Base-by-base conservation (phyloP, 2,329 filamentous ascomycete genomes). In the Fusarium brevicatenulatum region DNA sequence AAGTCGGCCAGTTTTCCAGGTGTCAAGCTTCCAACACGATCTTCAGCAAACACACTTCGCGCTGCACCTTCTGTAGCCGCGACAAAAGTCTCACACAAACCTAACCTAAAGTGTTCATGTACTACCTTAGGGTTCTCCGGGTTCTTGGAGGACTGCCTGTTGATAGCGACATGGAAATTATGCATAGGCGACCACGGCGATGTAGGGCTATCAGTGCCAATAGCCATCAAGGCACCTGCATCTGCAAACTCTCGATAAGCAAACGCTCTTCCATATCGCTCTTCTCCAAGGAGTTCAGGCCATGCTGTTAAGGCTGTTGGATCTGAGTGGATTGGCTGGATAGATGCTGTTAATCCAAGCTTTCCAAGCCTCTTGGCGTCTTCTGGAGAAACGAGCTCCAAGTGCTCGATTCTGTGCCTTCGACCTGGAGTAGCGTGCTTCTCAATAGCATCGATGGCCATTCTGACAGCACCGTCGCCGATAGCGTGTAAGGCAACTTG, bases 401-500 rank as follows among this genome's bases (percentile, higher is more conserved):
- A 80, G 73, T 91, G 90, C 80, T 91, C 89, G 74, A 91, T 89
- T 32, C 90, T 85, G 66, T 90, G 90, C 8, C 90, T 83, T 30
- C 85, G 82, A 2, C 81, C 82, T 0, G 85, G 83, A 53, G 75
- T 80, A 0, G 78, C 80, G 46, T 79, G 78, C 63, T 73, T 80
- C 40, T 79, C 86, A 19, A 91, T 82, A 0, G 83, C 83, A 72
- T 91, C 86, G 47, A 91, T 83, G 6, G 88, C 89, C 68, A 86
- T 85, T 32, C 80, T 82, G n/a, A 90, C 83, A 5, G 90, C 88
- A 21, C 82, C 83, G 68, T 91, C 90, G 28, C 90, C 90, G 66
- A 91, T 91, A 28, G 89, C 89, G 76, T 91, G 90, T 7, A 91
- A 81, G 0, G 90, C 89, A 58, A 88, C 85, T 74, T 91, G 90